Evolutionary conservation across 2,329 filamentous ascomycete species (phyloP), one percentile per base, ranked within the genome.

Genomic region (Aschersonia sp.): DNA sequence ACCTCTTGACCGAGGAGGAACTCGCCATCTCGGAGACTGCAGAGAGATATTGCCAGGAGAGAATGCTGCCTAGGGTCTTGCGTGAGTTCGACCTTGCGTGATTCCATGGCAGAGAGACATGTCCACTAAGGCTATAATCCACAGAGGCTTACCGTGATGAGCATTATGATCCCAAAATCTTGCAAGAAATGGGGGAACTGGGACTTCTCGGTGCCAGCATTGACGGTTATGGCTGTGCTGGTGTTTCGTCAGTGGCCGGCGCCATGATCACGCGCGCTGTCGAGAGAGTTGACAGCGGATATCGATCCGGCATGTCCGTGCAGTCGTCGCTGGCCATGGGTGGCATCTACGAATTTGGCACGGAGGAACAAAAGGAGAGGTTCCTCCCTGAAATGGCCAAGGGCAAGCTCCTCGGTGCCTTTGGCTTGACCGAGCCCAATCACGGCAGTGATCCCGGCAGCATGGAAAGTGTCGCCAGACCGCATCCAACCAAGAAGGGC

Each of bases 251-350:
- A 47, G 87, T 95, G 43, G 88, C 88, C 7, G 84, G 83, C n/a
- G 88, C 87, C 29, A 70, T 95, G 53, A 94, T 95, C 63, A 94
- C 87, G 22, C 79, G 87, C 60, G 88, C 89, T 53, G 87, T 95
- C 14, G 88, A 95, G 66, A 78, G 87, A 49, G 86, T 95, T 31
- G 88, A 95, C 62, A 92, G 86, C 51, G 89, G 88, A 45, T 95
- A 94, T 66, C 79, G 89, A 49, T 94, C 87, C 45, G 88, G 85
- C 53, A 94, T 94, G 83, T 94, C 87, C 6, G 89, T 95, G 22
- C 88, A 95, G 64, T 90, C 85, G 51, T 92, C 88, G 1, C 71
- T 95, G n/a, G 85, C 83, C 29, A 95, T 95, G 89, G 88, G 87
- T 29, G 87, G 85, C 30, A 95, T 95, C 57, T 73, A 89, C 62